Conservation (phyloP, 768 basidiomycete genomes). For the Phylloporus sp. region DNA sequence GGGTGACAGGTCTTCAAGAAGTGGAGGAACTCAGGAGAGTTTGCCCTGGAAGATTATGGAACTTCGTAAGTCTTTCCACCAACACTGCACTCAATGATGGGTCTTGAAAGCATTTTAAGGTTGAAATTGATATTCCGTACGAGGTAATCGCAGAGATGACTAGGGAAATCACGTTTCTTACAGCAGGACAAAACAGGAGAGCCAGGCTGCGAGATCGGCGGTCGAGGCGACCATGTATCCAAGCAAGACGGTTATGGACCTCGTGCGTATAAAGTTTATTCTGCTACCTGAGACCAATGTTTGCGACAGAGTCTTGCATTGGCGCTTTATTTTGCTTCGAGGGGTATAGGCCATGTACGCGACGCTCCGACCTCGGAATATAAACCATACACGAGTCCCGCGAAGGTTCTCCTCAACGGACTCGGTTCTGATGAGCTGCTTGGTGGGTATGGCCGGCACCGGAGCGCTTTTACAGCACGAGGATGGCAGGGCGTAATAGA, state of each 20-base stretch:
- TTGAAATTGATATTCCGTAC: slow-evolving; percentile 83
- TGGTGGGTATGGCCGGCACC: slow-evolving; percentile 90
- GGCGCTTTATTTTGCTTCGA: slow-evolving; percentile 90
- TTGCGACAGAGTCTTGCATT: slow-evolving; percentile 73
- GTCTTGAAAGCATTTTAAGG: slow-evolving; percentile 36
- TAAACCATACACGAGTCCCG: slow-evolving; percentile 59
- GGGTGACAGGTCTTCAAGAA: slow-evolving; percentile 73
- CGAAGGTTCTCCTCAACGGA: slow-evolving; percentile 83
- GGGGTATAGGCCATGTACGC: slow-evolving; percentile 62
- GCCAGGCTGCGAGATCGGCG: slow-evolving; percentile 44
- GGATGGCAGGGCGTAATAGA: slow-evolving; percentile 76
- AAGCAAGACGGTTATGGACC: slow-evolving; percentile 81
- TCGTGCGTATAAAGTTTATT: slow-evolving; percentile 47
- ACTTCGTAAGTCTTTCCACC: slow-evolving; percentile 58
- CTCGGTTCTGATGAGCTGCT: slow-evolving; percentile 94
- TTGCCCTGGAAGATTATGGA: slow-evolving; percentile 82
- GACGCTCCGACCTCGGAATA: slow-evolving; percentile 29
- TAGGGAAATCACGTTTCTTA: slow-evolving; percentile 1
- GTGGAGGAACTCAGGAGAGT: slow-evolving; percentile 68
- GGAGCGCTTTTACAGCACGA: slow-evolving; percentile 59
- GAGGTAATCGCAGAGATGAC: slow-evolving; percentile 39
- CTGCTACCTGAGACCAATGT: neutral
- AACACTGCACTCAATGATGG: neutral
- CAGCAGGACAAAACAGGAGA: slow-evolving; percentile 47
- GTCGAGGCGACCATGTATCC: slow-evolving; percentile 78